Evolutionary conservation across 306 rosid species (phyloP).

Genomic region (Begonia fuchsioides): DNA sequence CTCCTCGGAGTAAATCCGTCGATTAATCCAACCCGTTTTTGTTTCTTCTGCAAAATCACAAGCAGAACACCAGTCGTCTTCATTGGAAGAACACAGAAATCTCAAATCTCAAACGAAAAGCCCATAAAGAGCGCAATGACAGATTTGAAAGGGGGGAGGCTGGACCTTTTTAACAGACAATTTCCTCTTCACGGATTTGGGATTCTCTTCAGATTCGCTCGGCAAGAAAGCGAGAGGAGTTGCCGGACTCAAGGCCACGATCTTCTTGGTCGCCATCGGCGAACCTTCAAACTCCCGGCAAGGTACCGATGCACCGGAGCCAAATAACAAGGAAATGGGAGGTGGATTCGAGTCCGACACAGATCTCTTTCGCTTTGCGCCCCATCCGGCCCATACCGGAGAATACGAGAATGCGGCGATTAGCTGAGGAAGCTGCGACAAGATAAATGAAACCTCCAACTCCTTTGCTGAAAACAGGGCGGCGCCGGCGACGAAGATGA

Average conservation of each 20-base stretch:
- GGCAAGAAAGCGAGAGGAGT: conserved; percentile 41
- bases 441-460: conserved; percentile 17
- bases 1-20: conserved; percentile 14
- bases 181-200: conserved; percentile 10
- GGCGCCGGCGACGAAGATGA: not conserved
- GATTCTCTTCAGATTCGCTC: conserved; percentile 41
- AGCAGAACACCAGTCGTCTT: not conserved
- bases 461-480: not conserved
- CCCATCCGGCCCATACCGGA: conserved; percentile 17
- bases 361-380: conserved; percentile 37
- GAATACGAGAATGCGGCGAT: conserved; percentile 3
- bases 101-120: not conserved
- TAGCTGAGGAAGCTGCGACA: conserved; percentile 9
- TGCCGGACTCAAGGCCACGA: conserved; percentile 25
- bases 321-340: not conserved
- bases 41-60: conserved; percentile 23
- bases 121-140: not conserved
- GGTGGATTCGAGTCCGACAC: not conserved
- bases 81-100: not conserved
- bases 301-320: conserved; percentile 1
- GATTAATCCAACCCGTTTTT: conserved; percentile 15
- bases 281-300: not conserved
- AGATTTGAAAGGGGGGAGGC: not conserved
- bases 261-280: conserved; percentile 10
- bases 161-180: conserved; percentile 27